Evolutionary conservation across 176 grass and related monocot genomes (phyloP).

Genomic region (Oropetium thomaeum): DNA sequence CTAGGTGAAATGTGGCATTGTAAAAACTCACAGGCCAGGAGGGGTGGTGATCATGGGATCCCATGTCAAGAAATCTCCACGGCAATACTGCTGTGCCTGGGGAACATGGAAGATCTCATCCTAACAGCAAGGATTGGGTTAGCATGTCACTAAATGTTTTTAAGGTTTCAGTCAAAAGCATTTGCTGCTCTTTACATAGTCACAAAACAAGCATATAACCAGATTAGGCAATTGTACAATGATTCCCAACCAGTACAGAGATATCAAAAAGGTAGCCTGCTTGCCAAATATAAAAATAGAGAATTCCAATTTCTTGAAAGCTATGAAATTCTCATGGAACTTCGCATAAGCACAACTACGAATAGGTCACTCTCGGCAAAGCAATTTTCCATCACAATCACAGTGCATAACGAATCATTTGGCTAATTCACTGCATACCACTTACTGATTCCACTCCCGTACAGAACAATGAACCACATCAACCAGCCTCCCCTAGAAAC

Average conservation of each 20-base stretch:
- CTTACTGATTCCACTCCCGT: neutral
- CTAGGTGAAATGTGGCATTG: neutral
- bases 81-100: slow-evolving; percentile 70
- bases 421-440: neutral
- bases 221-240: neutral
- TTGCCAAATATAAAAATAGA: neutral
- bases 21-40: slow-evolving; percentile 72
- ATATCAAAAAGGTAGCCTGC: neutral
- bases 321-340: neutral
- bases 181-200: neutral
- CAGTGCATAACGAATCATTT: neutral
- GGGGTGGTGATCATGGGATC: slow-evolving; percentile 96
- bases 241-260: neutral
- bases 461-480: neutral
- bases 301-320: neutral
- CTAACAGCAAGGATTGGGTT: slow-evolving; percentile 36
- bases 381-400: neutral
- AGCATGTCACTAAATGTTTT: neutral
- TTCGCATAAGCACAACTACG: neutral
- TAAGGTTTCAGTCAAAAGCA: slow-evolving; percentile 11
- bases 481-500: neutral
- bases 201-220: slow-evolving; percentile 11
- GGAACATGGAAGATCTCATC: slow-evolving; percentile 98
- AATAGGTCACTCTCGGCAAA: neutral
- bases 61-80: slow-evolving; percentile 58